A percentile compares a stretch with the other conserved stretches of the same genome.
Conservation (phyloP, 73 alveolate genomes). For the Urostyla sp. region DNA sequence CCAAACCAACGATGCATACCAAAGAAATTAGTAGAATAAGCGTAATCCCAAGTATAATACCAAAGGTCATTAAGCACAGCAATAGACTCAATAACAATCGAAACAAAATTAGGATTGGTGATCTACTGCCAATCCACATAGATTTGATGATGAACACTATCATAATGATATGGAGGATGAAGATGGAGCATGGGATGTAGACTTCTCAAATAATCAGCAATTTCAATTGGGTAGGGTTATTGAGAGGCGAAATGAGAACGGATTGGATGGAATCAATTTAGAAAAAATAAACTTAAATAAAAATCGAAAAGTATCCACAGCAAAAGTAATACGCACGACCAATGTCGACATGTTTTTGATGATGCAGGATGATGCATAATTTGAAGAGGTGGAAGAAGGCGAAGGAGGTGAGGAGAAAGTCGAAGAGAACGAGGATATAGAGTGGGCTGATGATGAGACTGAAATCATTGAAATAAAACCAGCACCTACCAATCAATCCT, state of each 20-base stretch:
- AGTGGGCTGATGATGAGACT: constrained; percentile 46
- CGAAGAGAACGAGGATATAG: constrained; percentile 19
- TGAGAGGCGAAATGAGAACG: not conserved
- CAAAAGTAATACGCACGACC: constrained; percentile 24
- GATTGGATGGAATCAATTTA: not conserved
- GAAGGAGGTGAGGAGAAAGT: not conserved
- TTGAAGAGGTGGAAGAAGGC: constrained; percentile 39
- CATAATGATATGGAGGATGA: not conserved
- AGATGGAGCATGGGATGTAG: constrained; percentile 52
- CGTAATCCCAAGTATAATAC: not conserved
- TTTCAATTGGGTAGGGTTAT: constrained; percentile 36
- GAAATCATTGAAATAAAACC: not conserved
- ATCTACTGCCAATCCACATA: too few species aligned
- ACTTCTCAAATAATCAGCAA: not conserved
- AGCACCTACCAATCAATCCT: not conserved
- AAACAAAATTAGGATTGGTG: too few species aligned
- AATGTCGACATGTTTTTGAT: constrained; percentile 17
- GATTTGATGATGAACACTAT: too few species aligned
- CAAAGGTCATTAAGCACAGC: not conserved
- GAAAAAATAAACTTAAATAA: not conserved
- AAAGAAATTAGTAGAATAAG: not conserved
- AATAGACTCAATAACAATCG: too few species aligned
- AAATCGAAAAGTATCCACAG: not conserved
- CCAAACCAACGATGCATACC: too few species aligned
- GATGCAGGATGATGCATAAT: not conserved